phyloP scores from a whole-genome alignment of 352 stramenopile genomes.

The Phytophthora colocasiae region DNA sequence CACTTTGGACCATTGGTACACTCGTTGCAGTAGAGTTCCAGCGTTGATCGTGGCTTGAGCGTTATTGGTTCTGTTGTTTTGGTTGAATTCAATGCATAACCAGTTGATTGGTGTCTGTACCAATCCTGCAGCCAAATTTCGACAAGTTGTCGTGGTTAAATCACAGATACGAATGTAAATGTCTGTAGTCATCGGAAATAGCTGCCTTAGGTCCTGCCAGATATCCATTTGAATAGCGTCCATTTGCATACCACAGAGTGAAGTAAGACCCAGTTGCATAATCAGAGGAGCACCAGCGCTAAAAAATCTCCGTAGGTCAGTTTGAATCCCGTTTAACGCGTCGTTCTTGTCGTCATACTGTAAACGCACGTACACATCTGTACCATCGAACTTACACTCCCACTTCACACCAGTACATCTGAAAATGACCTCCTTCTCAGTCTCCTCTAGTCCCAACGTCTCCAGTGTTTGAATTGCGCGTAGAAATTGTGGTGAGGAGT shows the following conservation, averaged over 20 bases:
- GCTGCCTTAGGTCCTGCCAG: neutral
- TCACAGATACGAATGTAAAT: neutral
- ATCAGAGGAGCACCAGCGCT: neutral
- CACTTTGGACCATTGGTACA: no score
- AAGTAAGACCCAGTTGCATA: neutral
- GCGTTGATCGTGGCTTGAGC: no score
- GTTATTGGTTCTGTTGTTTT: no score
- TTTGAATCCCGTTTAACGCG: no score
- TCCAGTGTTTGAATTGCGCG: neutral
- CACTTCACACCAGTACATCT: neutral
- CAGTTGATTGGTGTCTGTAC: neutral
- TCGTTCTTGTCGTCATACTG: no score
- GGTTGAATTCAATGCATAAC: neutral
- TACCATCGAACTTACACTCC: neutral
- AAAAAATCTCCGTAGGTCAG: neutral
- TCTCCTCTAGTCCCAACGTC: neutral
- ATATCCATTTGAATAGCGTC: no score
- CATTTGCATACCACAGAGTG: no score
- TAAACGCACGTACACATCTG: no score
- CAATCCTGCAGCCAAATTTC: neutral
- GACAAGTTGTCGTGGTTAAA: neutral
- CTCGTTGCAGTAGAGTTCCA: no score
- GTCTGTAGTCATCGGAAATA: neutral
- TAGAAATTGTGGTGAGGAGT: neutral
- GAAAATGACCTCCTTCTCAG: no score